Percentiles rank a stretch among this genome's conserved stretches.
These are phyloP conservation scores for Saturnispora saitoi DNA, from an alignment of 805 yeast genomes.

Conservation along the genomic window DNA sequence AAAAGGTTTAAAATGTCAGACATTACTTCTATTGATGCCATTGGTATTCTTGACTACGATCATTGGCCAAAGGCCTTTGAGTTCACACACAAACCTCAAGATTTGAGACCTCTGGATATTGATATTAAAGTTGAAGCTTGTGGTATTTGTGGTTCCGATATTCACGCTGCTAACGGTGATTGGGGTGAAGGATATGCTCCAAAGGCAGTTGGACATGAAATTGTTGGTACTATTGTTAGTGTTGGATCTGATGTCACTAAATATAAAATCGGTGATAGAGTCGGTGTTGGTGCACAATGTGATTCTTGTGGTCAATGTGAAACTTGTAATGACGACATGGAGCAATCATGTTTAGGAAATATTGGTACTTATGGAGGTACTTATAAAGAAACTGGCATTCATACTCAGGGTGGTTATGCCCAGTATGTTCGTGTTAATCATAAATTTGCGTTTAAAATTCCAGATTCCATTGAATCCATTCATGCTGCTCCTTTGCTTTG, in stretches of 20 bases:
- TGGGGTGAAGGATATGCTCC: conserved; percentile 14
- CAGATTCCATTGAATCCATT: conserved; percentile 33
- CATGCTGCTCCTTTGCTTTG: conserved; percentile 48
- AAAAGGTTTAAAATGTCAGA: too few relatives aligned
- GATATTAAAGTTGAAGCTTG: conserved; percentile 34
- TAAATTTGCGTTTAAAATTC: conserved; percentile 39
- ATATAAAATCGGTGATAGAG: conserved; percentile 39
- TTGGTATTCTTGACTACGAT: not conserved
- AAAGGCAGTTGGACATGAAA: conserved; percentile 36
- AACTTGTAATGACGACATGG: conserved; percentile 30
- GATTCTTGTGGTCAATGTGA: conserved; percentile 32
- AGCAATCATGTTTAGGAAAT: conserved; percentile 40
- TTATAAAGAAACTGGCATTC: conserved; percentile 36
- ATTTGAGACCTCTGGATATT: conserved; percentile 25
- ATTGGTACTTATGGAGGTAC: conserved; percentile 43
- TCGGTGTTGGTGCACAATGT: conserved; percentile 40
- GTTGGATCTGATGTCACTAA: conserved; percentile 31
- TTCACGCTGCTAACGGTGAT: conserved; percentile 34
- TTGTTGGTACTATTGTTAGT: conserved; percentile 33
- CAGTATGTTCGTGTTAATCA: conserved; percentile 37
- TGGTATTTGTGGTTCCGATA: conserved; percentile 49
- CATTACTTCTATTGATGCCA: not conserved
- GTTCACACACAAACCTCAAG: conserved; percentile 12
- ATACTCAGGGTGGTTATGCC: conserved; percentile 42
- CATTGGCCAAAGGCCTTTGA: conserved; percentile 9